Percentiles rank a stretch among this genome's conserved stretches.
Evolutionary conservation across 2,329 filamentous ascomycete species (phyloP).

Genomic region (Corniculantispora saksenae): DNA sequence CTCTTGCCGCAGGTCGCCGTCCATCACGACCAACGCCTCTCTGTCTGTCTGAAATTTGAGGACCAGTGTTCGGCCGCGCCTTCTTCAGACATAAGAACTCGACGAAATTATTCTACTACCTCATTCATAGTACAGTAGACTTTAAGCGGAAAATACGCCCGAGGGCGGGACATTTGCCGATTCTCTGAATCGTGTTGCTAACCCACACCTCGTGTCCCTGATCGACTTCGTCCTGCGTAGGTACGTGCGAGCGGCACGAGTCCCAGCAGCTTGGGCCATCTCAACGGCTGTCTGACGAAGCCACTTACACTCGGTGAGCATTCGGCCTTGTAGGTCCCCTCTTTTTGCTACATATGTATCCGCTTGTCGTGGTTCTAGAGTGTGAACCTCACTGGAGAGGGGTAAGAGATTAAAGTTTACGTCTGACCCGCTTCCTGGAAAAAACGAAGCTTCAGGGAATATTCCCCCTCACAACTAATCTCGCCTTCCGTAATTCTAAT

Average conservation of each 20-base stretch:
- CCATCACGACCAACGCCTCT: too few relatives aligned
- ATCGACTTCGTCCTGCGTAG: neutral
- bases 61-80: too few relatives aligned
- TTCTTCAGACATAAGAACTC: too few relatives aligned
- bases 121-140: too few relatives aligned
- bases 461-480: neutral
- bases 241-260: neutral
- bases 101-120: too few relatives aligned
- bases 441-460: neutral
- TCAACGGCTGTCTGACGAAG: slow-evolving; percentile 6
- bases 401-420: neutral
- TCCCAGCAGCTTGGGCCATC: slow-evolving; percentile 8
- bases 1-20: too few relatives aligned
- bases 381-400: neutral
- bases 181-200: neutral
- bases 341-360: neutral
- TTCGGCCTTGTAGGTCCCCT: neutral
- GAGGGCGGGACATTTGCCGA: neutral
- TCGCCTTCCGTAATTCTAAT: neutral
- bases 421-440: neutral
- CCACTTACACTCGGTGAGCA: neutral
- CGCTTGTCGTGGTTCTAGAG: neutral
- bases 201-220: neutral
- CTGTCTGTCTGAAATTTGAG: too few relatives aligned
- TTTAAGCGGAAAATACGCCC: neutral